Evolutionary conservation across 768 basidiomycete species (phyloP), one percentile per base, ranked within the genome.

Genomic region (Mycena polygramma): DNA sequence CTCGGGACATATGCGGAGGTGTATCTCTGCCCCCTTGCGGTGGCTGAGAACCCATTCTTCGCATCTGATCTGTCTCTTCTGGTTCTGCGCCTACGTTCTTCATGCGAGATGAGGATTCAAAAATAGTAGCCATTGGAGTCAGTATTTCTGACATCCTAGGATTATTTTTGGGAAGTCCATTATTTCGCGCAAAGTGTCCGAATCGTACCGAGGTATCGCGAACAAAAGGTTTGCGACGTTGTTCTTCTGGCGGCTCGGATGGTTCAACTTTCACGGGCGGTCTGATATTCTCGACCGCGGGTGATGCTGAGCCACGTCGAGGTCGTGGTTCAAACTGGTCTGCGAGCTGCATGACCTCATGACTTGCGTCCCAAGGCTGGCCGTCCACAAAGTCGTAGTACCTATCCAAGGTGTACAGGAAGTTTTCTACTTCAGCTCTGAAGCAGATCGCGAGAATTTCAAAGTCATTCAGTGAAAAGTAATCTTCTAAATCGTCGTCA

Each of bases 381-480:
- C 48, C 10, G 7, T 49, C 48, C 8, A 14, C 7, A 49, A 26
- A 62, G 10, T 62, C 37, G 15, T 17, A 26, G 13, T 39, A n/a
- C 17, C 11, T 20, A 22, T 62, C 49, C 4, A 51, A n/a, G 3
- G n/a, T 36, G 9, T 8, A 30, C 3, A 62, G 37, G 15, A 52
- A 62, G 11, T 62, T 10, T 41, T 62, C 61, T 11, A 62, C 14
- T 13, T 62, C 61, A 15, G 39, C 7, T 2, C 61, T 20, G n/a
- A 62, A 62, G 24, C 61, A 62, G 4, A 52, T 37, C 4, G 45
- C 46, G 8, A 37, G 2, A 43, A 61, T 61, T 39, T 61, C 60
- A 9, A 61, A 51, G 11, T 37, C 35, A 24, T 49, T 61, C 26
- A 37, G 43, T 49, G 48, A n/a, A 30, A 17, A n/a, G 48, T 45